Base-by-base conservation (phyloP, 306 rosid species). In the Gastrolobium bilobum region DNA sequence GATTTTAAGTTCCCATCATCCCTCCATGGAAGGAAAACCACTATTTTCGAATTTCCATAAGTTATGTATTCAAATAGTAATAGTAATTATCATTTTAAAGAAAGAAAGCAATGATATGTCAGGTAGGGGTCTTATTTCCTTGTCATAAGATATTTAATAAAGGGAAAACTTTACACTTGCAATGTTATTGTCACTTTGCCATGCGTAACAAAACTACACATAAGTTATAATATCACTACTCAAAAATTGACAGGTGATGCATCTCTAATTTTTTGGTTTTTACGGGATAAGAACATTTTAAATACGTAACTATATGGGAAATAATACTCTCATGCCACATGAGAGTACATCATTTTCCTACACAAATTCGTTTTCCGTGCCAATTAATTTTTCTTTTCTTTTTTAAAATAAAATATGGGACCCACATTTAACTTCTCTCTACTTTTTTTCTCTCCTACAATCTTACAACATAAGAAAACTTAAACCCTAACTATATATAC, bases 81-180 rank as follows among this genome's bases (percentile, higher is more conserved):
- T 29, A 35, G 37, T 7, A 40, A 65, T 14, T 9, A 8, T 44
- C 53, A 42, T 7, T 20, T 66, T 20, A 43, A 66, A 43, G 71
- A 66, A 66, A 66, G 37, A 66, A 66, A 42, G 3, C 10, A 15
- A 66, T 20, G 31, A 40, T 66, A 26, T 15, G 31, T 63, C 69
- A 66, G 1, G 53, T 42, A 66, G 71, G 48, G 48, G 69, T 33
- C 69, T 37, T 2, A 40, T n/a, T n/a, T 38, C 69, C 69, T n/a
- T 63, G 42, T 33, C 42, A 59, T 33, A 48, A 63, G 69, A 38
- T 33, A 63, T 63, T 63, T 37, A 63, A 37, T 4, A 14, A 1
- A 38, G 31, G 69, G 69, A 63, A 63, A 9, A 37, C 31, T 63
- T 14, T 1, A 1, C 46, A 35, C 10, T 38, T 37, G 47, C 31